phyloP scores from a whole-genome alignment of 202 grass and related monocot species.

The Zoysia matrella region DNA sequence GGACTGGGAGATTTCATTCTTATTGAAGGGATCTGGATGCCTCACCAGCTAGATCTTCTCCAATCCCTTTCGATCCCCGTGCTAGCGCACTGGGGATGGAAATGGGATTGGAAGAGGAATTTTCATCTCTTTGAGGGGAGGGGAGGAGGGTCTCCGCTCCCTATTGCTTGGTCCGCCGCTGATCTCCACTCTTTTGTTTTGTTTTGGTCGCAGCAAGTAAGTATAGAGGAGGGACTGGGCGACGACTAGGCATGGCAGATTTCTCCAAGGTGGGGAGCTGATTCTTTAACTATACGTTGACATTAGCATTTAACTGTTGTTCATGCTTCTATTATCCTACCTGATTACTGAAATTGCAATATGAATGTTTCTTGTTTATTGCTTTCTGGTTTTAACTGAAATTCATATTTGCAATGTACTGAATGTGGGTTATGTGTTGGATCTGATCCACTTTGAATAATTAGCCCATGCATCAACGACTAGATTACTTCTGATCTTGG shows the following conservation, averaged over 20 bases:
- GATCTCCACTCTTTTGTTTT: constrained; percentile 11
- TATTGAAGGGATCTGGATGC: no score
- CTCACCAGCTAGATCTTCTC: no score
- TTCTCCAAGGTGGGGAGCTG: constrained; percentile 43
- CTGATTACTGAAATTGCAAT: not conserved
- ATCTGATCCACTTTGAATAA: not conserved
- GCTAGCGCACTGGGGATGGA: no score
- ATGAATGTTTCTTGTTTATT: not conserved
- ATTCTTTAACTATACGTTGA: not conserved
- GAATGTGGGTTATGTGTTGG: not conserved
- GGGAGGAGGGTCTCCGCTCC: no score
- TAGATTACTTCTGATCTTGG: no score
- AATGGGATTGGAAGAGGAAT: no score
- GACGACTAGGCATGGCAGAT: constrained; percentile 39
- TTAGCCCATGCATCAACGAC: not conserved
- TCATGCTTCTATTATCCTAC: not conserved
- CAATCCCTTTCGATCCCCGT: no score
- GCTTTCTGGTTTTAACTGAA: not conserved
- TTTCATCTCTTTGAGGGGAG: no score
- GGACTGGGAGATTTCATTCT: no score
- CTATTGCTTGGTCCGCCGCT: no score
- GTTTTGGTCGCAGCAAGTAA: not conserved
- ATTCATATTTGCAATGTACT: not conserved
- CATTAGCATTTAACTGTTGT: not conserved
- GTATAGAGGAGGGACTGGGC: not conserved